phyloP scores from a whole-genome alignment of 1,284 basidiomycete genomes.

The Papiliotrema flavescens region DNA sequence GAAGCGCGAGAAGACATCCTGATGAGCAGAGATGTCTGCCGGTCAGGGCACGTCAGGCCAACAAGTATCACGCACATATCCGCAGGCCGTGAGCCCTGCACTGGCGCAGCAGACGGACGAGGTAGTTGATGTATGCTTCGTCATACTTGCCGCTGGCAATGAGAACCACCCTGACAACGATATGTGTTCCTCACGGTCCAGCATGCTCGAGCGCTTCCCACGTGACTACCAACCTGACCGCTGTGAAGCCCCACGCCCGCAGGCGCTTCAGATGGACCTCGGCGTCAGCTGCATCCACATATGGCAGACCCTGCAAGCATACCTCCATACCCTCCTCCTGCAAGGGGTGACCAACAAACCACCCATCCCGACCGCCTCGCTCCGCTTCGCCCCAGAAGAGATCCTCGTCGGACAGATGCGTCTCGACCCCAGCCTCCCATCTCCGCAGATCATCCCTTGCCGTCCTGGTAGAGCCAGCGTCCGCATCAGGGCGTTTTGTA shows the following conservation, averaged over 20 bases:
- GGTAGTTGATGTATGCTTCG: conserved; percentile 86
- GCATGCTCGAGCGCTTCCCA: conserved; percentile 94
- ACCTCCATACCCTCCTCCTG: conserved; percentile 29
- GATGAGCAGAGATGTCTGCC: conserved; percentile 33
- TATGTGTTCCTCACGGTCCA: conserved; percentile 68
- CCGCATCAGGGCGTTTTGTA: conserved; percentile 49
- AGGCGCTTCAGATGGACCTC: conserved; percentile 79
- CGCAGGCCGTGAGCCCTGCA: conserved; percentile 89
- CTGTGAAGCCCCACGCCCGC: conserved; percentile 88
- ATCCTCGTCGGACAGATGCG: conserved; percentile 44
- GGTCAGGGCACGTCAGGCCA: not conserved
- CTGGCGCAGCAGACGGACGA: conserved; percentile 75
- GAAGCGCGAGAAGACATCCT: conserved; percentile 37
- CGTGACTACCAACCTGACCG: conserved; percentile 79
- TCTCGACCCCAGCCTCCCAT: conserved; percentile 14
- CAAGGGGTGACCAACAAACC: conserved; percentile 33
- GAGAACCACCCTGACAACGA: conserved; percentile 25
- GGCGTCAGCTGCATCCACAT: conserved; percentile 31
- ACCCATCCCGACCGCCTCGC: conserved; percentile 33
- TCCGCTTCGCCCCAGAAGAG: conserved; percentile 45
- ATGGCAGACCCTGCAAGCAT: conserved; percentile 3
- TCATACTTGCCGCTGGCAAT: conserved; percentile 76
- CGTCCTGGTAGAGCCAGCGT: conserved; percentile 13
- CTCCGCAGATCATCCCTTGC: conserved; percentile 16
- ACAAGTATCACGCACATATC: conserved; percentile 53